These are phyloP conservation scores for Crithidia mellificae DNA, from an alignment of 208 protist species.

Conservation along the genomic window DNA sequence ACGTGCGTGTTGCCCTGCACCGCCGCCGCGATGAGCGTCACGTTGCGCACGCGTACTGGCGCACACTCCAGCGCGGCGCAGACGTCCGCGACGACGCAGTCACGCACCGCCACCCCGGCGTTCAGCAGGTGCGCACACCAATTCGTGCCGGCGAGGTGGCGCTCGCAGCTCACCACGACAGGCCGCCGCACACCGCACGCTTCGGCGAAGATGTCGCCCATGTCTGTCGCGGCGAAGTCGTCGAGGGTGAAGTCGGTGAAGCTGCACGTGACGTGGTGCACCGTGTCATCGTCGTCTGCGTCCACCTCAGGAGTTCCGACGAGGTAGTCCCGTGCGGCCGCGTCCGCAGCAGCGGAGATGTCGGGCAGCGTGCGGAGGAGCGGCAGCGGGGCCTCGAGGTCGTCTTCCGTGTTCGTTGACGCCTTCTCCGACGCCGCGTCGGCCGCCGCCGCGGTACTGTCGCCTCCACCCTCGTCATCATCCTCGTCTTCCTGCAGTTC, in stretches of 20 bases:
- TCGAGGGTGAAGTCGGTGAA: conserved; percentile 22
- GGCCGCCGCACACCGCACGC: conserved; percentile 6
- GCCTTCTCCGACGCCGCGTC: no score
- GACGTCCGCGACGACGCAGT: conserved; percentile 27
- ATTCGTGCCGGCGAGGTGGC: neutral
- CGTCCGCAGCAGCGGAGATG: neutral
- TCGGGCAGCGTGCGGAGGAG: no score
- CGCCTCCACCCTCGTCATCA: no score
- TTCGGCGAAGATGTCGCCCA: conserved; percentile 22
- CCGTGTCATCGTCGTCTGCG: neutral
- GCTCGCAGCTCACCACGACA: conserved; percentile 4
- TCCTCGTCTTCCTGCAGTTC: neutral
- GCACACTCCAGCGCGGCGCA: conserved; percentile 21
- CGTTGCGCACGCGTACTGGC: conserved; percentile 28
- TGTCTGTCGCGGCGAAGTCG: neutral
- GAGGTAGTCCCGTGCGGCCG: neutral
- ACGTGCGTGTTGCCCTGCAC: neutral
- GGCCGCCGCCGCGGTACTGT: no score
- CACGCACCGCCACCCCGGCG: conserved; percentile 2
- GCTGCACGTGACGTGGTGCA: neutral
- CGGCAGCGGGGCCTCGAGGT: no score
- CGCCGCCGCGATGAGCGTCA: conserved; percentile 7
- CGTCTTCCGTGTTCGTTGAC: neutral
- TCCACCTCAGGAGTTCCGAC: neutral
- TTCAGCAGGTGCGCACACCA: conserved; percentile 11